These are phyloP conservation scores for Aureobasidium uvarum DNA, from an alignment of 2,329 filamentous ascomycete species.

Conservation along the genomic window DNA sequence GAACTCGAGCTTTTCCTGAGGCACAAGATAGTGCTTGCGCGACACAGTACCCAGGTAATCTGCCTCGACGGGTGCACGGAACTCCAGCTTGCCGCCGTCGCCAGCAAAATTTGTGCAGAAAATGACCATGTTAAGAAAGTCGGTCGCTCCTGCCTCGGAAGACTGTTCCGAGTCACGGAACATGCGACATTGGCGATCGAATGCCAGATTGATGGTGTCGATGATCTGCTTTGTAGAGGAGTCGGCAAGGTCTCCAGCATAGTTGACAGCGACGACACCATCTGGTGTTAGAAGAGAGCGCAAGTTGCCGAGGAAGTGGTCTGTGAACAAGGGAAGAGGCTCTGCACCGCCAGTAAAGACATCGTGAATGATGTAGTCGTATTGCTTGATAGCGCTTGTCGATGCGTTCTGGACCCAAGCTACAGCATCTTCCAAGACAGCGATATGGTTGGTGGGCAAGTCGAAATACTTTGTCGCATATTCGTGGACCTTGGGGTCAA, in stretches of 20 bases:
- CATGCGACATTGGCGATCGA: constrained; percentile 77
- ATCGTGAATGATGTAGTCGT: constrained; percentile 94
- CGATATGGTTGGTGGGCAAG: constrained; percentile 71
- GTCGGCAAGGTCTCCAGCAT: constrained; percentile 81
- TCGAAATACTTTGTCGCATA: constrained; percentile 82
- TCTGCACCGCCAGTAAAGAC: constrained; percentile 97
- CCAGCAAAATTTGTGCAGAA: constrained; percentile 61
- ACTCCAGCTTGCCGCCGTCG: constrained; percentile 43
- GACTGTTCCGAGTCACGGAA: constrained; percentile 71
- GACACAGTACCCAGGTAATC: constrained; percentile 74
- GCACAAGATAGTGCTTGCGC: constrained; percentile 67
- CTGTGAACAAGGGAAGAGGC: constrained; percentile 81
- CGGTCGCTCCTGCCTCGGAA: constrained; percentile 40
- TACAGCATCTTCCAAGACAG: constrained; percentile 80
- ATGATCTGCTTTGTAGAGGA: constrained; percentile 75
- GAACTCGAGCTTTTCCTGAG: constrained; percentile 66
- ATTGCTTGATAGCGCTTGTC: constrained; percentile 46
- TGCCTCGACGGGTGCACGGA: constrained; percentile 61
- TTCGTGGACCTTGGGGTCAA: constrained; percentile 83
- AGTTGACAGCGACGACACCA: constrained; percentile 92
- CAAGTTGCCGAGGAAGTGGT: constrained; percentile 75
- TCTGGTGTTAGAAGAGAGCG: constrained; percentile 68
- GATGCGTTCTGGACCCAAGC: constrained; percentile 54
- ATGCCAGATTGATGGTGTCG: constrained; percentile 76
- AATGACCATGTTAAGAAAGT: constrained; percentile 95